These are phyloP conservation scores for Acanthochlamys bracteata DNA, from an alignment of 106 monocot genomes.

Conservation along the genomic window DNA sequence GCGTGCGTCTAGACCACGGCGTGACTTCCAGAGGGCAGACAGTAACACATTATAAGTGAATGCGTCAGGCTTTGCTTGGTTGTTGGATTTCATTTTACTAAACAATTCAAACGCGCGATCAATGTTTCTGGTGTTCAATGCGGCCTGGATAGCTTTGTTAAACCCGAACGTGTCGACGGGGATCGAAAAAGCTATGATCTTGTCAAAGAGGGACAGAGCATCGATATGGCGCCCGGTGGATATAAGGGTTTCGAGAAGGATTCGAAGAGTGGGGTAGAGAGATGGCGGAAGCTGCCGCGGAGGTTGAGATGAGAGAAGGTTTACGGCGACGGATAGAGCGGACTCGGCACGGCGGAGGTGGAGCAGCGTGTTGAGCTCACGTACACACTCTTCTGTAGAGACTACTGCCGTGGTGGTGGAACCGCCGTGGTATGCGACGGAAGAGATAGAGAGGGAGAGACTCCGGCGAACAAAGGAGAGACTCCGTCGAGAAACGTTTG, in stretches of 20 bases:
- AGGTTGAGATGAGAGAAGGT: conserved; percentile 1
- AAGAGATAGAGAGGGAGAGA: too few relatives aligned
- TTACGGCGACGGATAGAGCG: too few relatives aligned
- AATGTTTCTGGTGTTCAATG: conserved; percentile 29
- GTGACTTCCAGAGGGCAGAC: conserved; percentile 41
- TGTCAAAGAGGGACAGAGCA: conserved; percentile 20
- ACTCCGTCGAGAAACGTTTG: too few relatives aligned
- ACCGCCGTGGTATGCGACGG: too few relatives aligned
- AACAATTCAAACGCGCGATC: conserved; percentile 26
- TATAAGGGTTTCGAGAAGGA: conserved; percentile 44
- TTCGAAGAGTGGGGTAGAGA: conserved; percentile 16
- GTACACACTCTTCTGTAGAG: too few relatives aligned
- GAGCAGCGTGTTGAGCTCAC: too few relatives aligned
- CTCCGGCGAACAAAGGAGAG: too few relatives aligned
- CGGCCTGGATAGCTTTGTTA: conserved; percentile 50
- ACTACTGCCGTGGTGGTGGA: too few relatives aligned
- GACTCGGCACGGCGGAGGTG: too few relatives aligned
- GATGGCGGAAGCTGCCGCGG: conserved; percentile 12
- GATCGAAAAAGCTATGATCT: conserved; percentile 12
- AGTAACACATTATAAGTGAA: conserved; percentile 67
- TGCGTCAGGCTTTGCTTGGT: conserved; percentile 10
- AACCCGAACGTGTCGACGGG: conserved; percentile 37
- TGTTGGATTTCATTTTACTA: conserved; percentile 11
- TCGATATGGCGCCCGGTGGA: conserved; percentile 26
- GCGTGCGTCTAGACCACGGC: conserved; percentile 14